phyloP scores from a whole-genome alignment of 1,284 basidiomycete species.

The Peniophora sp. region DNA sequence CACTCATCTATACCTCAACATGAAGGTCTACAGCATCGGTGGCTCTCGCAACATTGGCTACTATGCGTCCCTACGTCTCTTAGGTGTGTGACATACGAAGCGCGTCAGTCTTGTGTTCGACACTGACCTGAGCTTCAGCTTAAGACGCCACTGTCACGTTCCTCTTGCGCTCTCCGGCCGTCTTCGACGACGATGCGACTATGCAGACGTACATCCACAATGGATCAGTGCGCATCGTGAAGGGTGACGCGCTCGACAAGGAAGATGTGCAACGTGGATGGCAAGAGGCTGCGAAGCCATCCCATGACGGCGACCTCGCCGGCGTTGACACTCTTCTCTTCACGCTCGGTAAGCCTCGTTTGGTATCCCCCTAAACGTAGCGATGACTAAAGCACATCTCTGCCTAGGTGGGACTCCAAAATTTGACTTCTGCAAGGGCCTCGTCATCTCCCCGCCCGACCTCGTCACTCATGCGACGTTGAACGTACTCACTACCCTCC shows the following conservation, averaged over 20 bases:
- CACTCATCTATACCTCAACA: too few species aligned
- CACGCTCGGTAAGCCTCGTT: conserved; percentile 36
- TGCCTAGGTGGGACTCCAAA: conserved; percentile 29
- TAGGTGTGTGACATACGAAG: too few species aligned
- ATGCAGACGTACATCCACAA: background rate
- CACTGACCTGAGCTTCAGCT: conserved; percentile 15
- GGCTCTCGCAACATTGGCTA: conserved; percentile 62
- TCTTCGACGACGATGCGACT: background rate
- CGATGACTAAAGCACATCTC: background rate
- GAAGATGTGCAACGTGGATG: conserved; percentile 38
- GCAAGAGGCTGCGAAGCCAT: conserved; percentile 28
- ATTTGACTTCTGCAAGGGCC: conserved; percentile 35
- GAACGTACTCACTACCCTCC: conserved; percentile 40
- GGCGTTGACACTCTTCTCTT: conserved; percentile 39
- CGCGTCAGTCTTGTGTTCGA: too few species aligned
- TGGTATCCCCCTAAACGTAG: background rate
- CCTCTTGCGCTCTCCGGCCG: conserved; percentile 28
- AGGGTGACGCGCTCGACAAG: conserved; percentile 42
- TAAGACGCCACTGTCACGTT: conserved; percentile 43
- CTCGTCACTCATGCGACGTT: conserved; percentile 42
- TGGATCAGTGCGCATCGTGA: conserved; percentile 36
- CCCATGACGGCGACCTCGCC: conserved; percentile 1
- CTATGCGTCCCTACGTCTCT: conserved; percentile 38
- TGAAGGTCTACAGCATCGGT: conserved; percentile 43
- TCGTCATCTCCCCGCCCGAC: conserved; percentile 36